Percentiles rank a stretch among this genome's conserved stretches.
These are phyloP conservation scores for Sisymbrium irio DNA, from an alignment of 345 rosid species.

Conservation along the genomic window DNA sequence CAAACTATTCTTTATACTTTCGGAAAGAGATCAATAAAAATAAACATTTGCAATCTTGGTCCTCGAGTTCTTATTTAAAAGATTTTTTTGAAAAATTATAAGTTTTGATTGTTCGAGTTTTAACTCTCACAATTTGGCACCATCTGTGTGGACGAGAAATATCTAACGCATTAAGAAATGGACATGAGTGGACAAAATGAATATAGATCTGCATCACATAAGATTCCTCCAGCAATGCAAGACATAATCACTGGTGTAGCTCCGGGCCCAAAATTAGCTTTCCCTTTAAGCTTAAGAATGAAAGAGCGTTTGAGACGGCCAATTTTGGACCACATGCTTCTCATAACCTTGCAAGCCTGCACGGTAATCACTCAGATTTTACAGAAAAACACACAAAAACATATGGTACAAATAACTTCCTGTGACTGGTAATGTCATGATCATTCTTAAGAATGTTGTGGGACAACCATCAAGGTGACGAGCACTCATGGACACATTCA, in stretches of 20 bases:
- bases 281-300: slow-evolving; percentile 93
- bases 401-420: too few species aligned
- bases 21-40: too few species aligned
- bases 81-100: too few species aligned
- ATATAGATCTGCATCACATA: slow-evolving; percentile 86
- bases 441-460: background rate
- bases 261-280: slow-evolving; percentile 73
- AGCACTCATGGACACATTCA: background rate
- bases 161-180: too few species aligned
- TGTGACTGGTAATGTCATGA: background rate
- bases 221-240: slow-evolving; percentile 92
- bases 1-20: too few species aligned
- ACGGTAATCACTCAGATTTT: background rate
- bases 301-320: slow-evolving; percentile 93
- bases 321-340: slow-evolving; percentile 96
- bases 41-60: too few species aligned
- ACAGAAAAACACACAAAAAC: slow-evolving; percentile 3
- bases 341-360: slow-evolving; percentile 86
- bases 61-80: too few species aligned
- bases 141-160: too few species aligned
- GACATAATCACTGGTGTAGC: slow-evolving; percentile 94
- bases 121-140: too few species aligned
- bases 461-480: background rate
- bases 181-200: too few species aligned
- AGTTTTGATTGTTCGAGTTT: too few species aligned